Evolutionary conservation across 495 filamentous ascomycete species (phyloP), one percentile per base, ranked within the genome.

Genomic region (Podospora comata): DNA sequence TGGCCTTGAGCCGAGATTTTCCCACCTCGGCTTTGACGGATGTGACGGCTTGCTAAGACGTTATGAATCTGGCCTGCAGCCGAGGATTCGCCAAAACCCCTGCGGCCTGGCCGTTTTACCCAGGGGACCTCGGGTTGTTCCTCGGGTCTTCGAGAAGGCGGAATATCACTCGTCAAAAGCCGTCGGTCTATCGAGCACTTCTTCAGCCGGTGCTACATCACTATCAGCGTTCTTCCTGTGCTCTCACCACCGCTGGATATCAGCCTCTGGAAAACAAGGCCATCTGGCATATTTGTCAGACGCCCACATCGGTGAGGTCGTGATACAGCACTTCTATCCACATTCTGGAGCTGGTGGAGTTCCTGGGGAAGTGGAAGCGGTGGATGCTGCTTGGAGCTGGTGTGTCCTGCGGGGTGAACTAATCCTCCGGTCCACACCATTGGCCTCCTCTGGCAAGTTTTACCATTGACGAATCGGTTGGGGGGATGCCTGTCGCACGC

Each of bases 401-500:
- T 66, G 65, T 71, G 39, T 13, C 23, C 59, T 68, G 69, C 69
- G 66, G 66, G 69, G 69, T 54, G 2, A 18, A 58, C 32, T 63
- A 44, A 32, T 48, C 19, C 34, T n/a, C 30, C 61, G 30, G 39
- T 27, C 34, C 55, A 54, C 23, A 54, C 23, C 57, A 39, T 62
- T 62, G 56, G 61, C 44, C 23, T 19, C 19, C 39, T 64, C 64
- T 20, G 9, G 19, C 55, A 19, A 63, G 61, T 44, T 34, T 58
- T 58, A 48, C 19, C 65, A 71, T 71, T 71, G 69, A 30, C 69
- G 66, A 71, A 71, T 71, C 62, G 54, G 66, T 48, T 55, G 28
- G 61, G 61, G 30, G 61, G 13, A 63, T 39, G 27, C 30, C 6
- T 32, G n/a, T 19, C n/a, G 7, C 30, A 63, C 61, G 19, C 28